Conservation (phyloP, 352 stramenopile species). For the Globisporangium echinulatum region DNA sequence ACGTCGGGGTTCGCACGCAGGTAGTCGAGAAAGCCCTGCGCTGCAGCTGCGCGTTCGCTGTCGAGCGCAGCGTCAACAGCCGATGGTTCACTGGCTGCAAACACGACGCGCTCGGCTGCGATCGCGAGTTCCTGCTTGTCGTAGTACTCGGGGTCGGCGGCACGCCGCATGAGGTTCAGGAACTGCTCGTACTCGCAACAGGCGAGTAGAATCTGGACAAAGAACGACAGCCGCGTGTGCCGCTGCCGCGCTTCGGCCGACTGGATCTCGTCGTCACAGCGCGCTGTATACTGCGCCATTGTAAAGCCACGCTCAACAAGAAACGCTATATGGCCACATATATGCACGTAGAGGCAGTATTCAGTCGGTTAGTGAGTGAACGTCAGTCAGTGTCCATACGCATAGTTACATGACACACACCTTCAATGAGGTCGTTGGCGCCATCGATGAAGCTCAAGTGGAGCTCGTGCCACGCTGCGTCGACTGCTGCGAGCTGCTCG, state of each 20-base stretch:
- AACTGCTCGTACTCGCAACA: slow-evolving; percentile 84
- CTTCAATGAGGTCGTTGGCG: slow-evolving; percentile 62
- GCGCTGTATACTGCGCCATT: slow-evolving; percentile 64
- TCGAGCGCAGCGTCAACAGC: slow-evolving; percentile 12
- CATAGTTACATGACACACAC: slow-evolving; percentile 3
- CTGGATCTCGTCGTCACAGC: slow-evolving; percentile 65
- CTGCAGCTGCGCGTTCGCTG: slow-evolving; percentile 26
- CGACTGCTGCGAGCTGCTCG: slow-evolving; percentile 53
- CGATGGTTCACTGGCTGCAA: slow-evolving; percentile 35
- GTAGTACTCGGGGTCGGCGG: slow-evolving; percentile 73
- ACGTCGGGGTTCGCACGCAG: slow-evolving; percentile 64
- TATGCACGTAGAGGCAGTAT: background rate
- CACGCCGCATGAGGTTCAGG: slow-evolving; percentile 77
- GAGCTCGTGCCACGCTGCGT: slow-evolving; percentile 58
- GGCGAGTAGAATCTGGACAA: slow-evolving; percentile 72
- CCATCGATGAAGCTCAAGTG: slow-evolving; percentile 67
- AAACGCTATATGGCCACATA: slow-evolving; percentile 24
- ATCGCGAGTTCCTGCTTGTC: slow-evolving; percentile 75
- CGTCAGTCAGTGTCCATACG: background rate
- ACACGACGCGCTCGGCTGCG: slow-evolving; percentile 54
- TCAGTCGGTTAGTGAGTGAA: background rate
- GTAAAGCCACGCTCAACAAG: slow-evolving; percentile 48
- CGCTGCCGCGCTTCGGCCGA: slow-evolving; percentile 67
- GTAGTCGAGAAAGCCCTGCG: slow-evolving; percentile 67
- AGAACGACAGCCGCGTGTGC: slow-evolving; percentile 72